Evolutionary conservation across 805 yeast genomes (phyloP).

Genomic region (Nakazawaea wickerhamii): DNA sequence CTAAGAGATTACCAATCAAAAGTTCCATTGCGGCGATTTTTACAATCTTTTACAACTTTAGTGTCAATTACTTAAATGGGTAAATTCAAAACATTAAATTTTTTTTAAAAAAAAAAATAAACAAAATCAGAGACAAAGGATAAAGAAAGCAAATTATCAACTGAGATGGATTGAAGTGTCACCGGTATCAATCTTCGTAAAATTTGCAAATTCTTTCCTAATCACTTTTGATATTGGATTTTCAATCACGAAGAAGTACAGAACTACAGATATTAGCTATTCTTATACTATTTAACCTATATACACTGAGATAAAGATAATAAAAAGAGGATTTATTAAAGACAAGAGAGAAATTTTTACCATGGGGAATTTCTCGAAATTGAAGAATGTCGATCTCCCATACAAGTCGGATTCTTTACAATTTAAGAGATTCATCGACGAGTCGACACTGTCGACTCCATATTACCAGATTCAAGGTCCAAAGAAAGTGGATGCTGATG

Average conservation of each 20-base stretch:
- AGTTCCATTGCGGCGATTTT: too few relatives aligned
- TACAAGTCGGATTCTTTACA: neutral
- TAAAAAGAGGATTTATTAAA: too few relatives aligned
- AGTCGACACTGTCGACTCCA: neutral
- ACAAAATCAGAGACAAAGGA: neutral
- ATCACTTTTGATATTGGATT: too few relatives aligned
- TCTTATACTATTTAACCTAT: too few relatives aligned
- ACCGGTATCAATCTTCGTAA: neutral
- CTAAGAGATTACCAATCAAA: too few relatives aligned
- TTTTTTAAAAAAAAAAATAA: neutral
- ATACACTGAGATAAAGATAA: too few relatives aligned
- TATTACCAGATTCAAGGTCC: slow-evolving; percentile 1
- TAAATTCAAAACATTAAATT: neutral
- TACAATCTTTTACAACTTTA: too few relatives aligned
- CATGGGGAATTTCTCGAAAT: slow-evolving; percentile 5
- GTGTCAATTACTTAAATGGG: neutral
- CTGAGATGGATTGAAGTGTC: neutral
- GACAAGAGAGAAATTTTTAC: neutral
- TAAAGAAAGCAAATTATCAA: neutral
- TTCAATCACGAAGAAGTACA: neutral
- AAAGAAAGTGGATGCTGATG: slow-evolving; percentile 4
- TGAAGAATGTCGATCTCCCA: slow-evolving; percentile 7
- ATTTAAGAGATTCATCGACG: slow-evolving; percentile 1
- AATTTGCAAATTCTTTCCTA: too few relatives aligned
- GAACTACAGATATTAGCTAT: too few relatives aligned